Percentiles rank a stretch among this genome's conserved stretches.
Conservation (phyloP, 1,139 yeast genomes). For the Blastobotrys proliferans region DNA sequence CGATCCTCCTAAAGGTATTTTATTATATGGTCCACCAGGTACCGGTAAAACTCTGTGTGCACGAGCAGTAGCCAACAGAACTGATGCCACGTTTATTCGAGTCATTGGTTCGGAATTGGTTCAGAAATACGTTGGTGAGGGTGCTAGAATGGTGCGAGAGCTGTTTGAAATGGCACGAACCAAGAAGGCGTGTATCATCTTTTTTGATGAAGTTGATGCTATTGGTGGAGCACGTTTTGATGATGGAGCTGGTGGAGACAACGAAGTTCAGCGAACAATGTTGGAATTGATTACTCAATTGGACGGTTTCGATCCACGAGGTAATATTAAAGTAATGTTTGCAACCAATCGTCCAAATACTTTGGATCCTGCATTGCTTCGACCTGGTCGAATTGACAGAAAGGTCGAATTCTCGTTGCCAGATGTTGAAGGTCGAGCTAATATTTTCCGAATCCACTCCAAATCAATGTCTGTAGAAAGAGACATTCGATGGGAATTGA, state of each 20-base stretch:
- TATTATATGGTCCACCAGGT: slow-evolving; percentile 97
- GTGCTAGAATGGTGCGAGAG: slow-evolving; percentile 99
- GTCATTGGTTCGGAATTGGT: slow-evolving; percentile 98
- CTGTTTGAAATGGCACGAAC: slow-evolving; percentile 98
- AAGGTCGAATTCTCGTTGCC: slow-evolving; percentile 96
- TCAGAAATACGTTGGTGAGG: slow-evolving; percentile 98
- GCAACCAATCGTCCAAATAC: slow-evolving; percentile 98
- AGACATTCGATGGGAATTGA: slow-evolving; percentile 96
- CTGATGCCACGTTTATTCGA: slow-evolving; percentile 96
- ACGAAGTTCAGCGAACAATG: slow-evolving; percentile 98
- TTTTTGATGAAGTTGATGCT: slow-evolving; percentile 96
- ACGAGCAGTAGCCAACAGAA: slow-evolving; percentile 96
- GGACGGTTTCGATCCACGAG: slow-evolving; percentile 98
- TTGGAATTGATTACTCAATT: slow-evolving; percentile 93
- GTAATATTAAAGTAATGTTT: slow-evolving; percentile 97
- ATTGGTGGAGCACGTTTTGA: slow-evolving; percentile 99
- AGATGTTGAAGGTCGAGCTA: slow-evolving; percentile 95
- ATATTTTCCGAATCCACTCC: slow-evolving; percentile 93
- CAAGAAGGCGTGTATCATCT: slow-evolving; percentile 92
- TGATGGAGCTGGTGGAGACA: slow-evolving; percentile 99
- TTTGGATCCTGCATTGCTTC: slow-evolving; percentile 90
- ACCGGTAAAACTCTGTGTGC: slow-evolving; percentile 98
- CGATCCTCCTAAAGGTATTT: slow-evolving; percentile 97
- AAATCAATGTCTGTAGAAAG: slow-evolving; percentile 96
- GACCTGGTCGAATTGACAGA: slow-evolving; percentile 98